Percentiles rank a stretch among this genome's conserved stretches.
Conservation (phyloP, 2,329 filamentous ascomycete genomes). For the Emericellopsis cladophorae region DNA sequence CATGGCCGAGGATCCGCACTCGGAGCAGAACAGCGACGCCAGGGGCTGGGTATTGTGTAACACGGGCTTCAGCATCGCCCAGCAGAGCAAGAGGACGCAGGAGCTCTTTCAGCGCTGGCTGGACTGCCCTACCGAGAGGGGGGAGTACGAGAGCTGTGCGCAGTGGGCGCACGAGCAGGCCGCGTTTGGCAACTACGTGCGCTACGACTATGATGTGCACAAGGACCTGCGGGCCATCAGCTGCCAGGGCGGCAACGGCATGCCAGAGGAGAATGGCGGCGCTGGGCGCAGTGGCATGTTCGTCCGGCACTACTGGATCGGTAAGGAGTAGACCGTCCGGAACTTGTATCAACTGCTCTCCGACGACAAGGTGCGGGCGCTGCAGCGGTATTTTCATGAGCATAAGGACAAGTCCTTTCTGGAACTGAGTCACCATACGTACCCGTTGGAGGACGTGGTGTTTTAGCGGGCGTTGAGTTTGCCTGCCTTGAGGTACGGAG, state of each 20-base stretch:
- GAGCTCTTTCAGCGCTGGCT: conserved; percentile 5
- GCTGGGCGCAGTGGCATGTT: conserved; percentile 11
- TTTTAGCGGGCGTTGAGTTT: not conserved
- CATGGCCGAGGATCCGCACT: conserved; percentile 30
- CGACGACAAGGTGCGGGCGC: conserved; percentile 6
- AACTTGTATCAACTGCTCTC: conserved; percentile 7
- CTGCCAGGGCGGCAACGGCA: conserved; percentile 13
- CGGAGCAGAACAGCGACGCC: conserved; percentile 21
- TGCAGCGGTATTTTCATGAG: conserved; percentile 7
- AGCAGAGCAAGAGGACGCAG: conserved; percentile 9
- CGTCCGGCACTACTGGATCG: conserved; percentile 12
- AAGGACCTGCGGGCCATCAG: conserved; percentile 9
- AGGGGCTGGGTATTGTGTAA: conserved; percentile 21
- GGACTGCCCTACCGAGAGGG: conserved; percentile 7
- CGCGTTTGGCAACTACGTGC: conserved; percentile 11
- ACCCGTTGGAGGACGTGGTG: conserved; percentile 3
- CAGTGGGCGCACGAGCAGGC: conserved; percentile 15
- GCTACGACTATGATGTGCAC: conserved; percentile 10
- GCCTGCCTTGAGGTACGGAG: too few species aligned
- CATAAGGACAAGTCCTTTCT: conserved; percentile 5
- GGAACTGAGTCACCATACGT: conserved; percentile 5
- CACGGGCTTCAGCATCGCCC: conserved; percentile 29
- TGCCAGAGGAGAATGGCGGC: conserved; percentile 8
- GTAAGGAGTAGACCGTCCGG: conserved; percentile 7
- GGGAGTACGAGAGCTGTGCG: conserved; percentile 5